Base-by-base conservation (phyloP, 768 basidiomycete genomes). In the Gloeostereum incarnatum region DNA sequence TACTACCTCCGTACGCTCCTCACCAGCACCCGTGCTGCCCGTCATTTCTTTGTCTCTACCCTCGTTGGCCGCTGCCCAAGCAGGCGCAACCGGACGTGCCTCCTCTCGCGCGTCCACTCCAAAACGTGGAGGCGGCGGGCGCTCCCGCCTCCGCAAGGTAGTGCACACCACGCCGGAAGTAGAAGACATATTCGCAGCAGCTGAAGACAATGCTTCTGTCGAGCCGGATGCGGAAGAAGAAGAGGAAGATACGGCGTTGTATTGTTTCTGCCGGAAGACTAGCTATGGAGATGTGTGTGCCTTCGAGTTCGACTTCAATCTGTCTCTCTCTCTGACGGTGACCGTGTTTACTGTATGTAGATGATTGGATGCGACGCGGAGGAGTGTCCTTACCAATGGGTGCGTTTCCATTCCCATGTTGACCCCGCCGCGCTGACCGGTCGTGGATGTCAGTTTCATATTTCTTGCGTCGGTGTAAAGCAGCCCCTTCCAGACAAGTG, bases 371-470 rank as follows among this genome's bases (percentile, higher is more conserved):
- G 33, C 19, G 33, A 34, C 21, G 19, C 14, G n/a, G 19, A 13
- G 20, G 47, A 55, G 9, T 68, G 65, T 49, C 52, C 49, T 13
- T 58, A 54, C 42, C 63, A 68, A 61, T 68, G 65, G 65, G 65
- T 66, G 26, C 49, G 63, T 37, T 19, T 16, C n/a, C n/a, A n/a
- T n/a, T n/a, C n/a, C n/a, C n/a, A n/a, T n/a, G n/a, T n/a, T n/a
- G n/a, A n/a, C n/a, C n/a, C n/a, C n/a, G n/a, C n/a, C n/a, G n/a
- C n/a, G n/a, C n/a, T n/a, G n/a, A n/a, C n/a, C n/a, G n/a, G n/a
- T n/a, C n/a, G n/a, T n/a, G n/a, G n/a, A n/a, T n/a, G n/a, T n/a
- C 45, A 66, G 63, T 66, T 63, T 48, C 64, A 66, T 45, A 50
- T 66, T 27, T 47, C 49, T 30, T 66, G 64, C 42, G 60, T 65